Conservation (phyloP, 116 monocot species). For the Thalassia testudinum region DNA sequence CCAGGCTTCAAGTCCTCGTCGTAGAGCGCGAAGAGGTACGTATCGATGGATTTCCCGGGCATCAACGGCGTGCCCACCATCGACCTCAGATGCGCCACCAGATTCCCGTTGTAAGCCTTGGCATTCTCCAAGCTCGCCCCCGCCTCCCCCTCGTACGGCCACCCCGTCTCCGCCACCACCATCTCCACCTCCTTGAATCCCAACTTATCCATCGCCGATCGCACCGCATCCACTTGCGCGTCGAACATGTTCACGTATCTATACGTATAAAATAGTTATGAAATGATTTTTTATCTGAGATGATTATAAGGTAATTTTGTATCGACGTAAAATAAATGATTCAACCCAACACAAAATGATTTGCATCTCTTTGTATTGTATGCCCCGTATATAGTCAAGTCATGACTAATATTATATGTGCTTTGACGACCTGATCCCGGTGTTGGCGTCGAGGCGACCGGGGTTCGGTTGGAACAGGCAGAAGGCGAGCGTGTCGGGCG, state of each 20-base stretch:
- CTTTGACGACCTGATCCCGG: conserved; percentile 11
- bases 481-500: conserved; percentile 73
- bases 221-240: conserved; percentile 73
- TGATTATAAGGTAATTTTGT: too few relatives aligned
- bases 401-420: too few relatives aligned
- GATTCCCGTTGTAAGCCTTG: conserved; percentile 35
- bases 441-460: conserved; percentile 45
- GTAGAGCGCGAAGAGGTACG: conserved; percentile 71
- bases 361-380: too few relatives aligned
- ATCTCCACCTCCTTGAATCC: conserved; percentile 41
- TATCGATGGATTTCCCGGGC: conserved; percentile 58
- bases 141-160: conserved; percentile 68
- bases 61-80: conserved; percentile 50
- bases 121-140: conserved; percentile 74
- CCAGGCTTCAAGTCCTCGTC: conserved; percentile 83
- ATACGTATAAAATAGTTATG: too few relatives aligned
- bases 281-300: too few relatives aligned
- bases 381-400: too few relatives aligned
- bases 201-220: conserved; percentile 30
- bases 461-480: conserved; percentile 72
- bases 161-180: conserved; percentile 87
- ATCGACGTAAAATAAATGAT: too few relatives aligned
- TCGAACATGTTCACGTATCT: conserved; percentile 85
- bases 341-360: too few relatives aligned
- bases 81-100: conserved; percentile 49